phyloP scores from a whole-genome alignment of 2,329 filamentous ascomycete genomes.

The Elsinoe australis region DNA sequence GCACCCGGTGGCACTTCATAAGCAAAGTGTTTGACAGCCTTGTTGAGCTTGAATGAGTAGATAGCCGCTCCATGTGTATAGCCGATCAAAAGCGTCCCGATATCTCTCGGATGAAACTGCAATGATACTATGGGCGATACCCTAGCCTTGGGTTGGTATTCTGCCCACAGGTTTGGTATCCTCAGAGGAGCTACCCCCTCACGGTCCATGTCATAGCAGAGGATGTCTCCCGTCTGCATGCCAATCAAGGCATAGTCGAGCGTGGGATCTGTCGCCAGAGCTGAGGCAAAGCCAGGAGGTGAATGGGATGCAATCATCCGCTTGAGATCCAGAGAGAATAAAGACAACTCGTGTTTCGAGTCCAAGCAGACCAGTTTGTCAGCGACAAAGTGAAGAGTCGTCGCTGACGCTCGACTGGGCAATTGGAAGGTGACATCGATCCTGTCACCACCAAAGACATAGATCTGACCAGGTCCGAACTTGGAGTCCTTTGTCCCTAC shows the following conservation, averaged over 20 bases:
- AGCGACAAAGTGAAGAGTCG: slow-evolving; percentile 72
- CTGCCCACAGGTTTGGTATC: slow-evolving; percentile 79
- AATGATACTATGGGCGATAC: slow-evolving; percentile 64
- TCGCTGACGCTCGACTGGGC: slow-evolving; percentile 64
- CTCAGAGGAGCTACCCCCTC: slow-evolving; percentile 67
- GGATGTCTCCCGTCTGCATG: slow-evolving; percentile 57
- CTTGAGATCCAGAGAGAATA: slow-evolving; percentile 73
- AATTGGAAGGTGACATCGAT: slow-evolving; percentile 69
- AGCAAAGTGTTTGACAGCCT: slow-evolving; percentile 68
- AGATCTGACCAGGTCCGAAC: slow-evolving; percentile 80
- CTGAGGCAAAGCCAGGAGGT: slow-evolving; percentile 67
- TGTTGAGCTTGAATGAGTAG: slow-evolving; percentile 91
- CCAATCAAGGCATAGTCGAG: slow-evolving; percentile 91
- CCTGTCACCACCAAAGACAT: slow-evolving; percentile 75
- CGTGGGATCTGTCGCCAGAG: slow-evolving; percentile 74
- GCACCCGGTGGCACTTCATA: slow-evolving; percentile 77
- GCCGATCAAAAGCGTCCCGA: slow-evolving; percentile 84
- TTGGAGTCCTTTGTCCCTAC: slow-evolving; percentile 83
- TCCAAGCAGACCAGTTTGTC: slow-evolving; percentile 82
- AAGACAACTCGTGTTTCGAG: slow-evolving; percentile 71
- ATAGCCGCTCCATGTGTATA: slow-evolving; percentile 81
- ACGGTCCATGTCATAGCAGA: slow-evolving; percentile 89
- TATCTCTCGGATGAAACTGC: slow-evolving; percentile 81
- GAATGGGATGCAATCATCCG: slow-evolving; percentile 60
- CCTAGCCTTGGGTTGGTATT: slow-evolving; percentile 60